phyloP scores from a whole-genome alignment of 2,329 filamentous ascomycete species.

The Aspergillus intermedius region DNA sequence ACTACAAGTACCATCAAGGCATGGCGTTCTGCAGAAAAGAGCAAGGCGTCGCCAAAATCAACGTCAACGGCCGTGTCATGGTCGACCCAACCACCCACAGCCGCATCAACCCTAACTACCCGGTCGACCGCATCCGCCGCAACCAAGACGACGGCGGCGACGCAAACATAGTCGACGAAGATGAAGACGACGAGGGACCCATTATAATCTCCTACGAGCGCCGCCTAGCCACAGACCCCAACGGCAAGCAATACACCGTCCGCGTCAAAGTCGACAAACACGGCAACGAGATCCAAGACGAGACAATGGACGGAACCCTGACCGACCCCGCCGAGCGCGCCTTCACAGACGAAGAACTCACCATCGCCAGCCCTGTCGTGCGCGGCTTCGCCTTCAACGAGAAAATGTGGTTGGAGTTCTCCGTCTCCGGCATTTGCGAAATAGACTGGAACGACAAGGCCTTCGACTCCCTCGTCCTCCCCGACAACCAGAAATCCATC shows the following conservation, averaged over 20 bases:
- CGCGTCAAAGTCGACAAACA: slow-evolving; percentile 51
- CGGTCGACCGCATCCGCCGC: slow-evolving; percentile 65
- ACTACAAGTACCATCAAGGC: slow-evolving; percentile 76
- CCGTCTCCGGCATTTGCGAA: slow-evolving; percentile 68
- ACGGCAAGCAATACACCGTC: slow-evolving; percentile 47
- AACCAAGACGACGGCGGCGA: slow-evolving; percentile 60
- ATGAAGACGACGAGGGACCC: slow-evolving; percentile 27
- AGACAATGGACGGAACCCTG: slow-evolving; percentile 47
- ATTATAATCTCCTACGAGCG: slow-evolving; percentile 37
- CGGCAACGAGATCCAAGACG: slow-evolving; percentile 48
- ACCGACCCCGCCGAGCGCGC: slow-evolving; percentile 36
- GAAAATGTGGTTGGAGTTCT: slow-evolving; percentile 86
- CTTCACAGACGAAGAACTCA: slow-evolving; percentile 75
- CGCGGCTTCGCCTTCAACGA: slow-evolving; percentile 82
- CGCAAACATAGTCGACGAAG: slow-evolving; percentile 33
- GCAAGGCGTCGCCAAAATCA: slow-evolving; percentile 67
- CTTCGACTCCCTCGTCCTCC: slow-evolving; percentile 73
- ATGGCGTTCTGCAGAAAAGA: slow-evolving; percentile 81
- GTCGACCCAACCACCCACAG: slow-evolving; percentile 76
- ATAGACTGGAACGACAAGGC: slow-evolving; percentile 80
- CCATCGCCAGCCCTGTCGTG: slow-evolving; percentile 77
- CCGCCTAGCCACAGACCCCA: slow-evolving; percentile 42
- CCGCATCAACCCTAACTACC: slow-evolving; percentile 80
- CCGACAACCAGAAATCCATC: slow-evolving; percentile 56
- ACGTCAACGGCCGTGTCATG: slow-evolving; percentile 83